Conservation (phyloP, 176 grass and related monocot species). For the Juncus inflexus region DNA sequence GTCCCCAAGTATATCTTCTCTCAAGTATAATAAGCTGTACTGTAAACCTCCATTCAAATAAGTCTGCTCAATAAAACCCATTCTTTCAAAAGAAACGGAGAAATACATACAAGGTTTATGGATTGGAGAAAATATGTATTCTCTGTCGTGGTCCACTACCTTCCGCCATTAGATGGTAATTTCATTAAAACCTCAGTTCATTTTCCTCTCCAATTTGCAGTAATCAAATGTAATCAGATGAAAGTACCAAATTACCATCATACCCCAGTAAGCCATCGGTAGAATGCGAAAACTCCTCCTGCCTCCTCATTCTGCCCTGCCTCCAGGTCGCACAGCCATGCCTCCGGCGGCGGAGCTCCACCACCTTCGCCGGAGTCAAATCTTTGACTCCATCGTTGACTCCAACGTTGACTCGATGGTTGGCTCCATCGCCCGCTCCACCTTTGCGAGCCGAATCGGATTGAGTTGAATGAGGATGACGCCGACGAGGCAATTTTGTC, state of each 20-base stretch:
- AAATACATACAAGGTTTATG: background rate
- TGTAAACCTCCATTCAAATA: background rate
- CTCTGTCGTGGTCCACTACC: background rate
- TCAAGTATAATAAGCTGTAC: background rate
- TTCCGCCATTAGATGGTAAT: background rate
- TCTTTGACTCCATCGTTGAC: conserved; percentile 39
- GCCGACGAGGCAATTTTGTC: conserved; percentile 40
- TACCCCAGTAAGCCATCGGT: conserved; percentile 68
- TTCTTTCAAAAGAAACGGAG: background rate
- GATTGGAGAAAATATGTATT: background rate
- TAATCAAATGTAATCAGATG: background rate
- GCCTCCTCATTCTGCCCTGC: conserved; percentile 35
- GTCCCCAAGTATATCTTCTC: background rate
- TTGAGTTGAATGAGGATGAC: conserved; percentile 66
- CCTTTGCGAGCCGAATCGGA: conserved; percentile 37
- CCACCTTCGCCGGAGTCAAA: conserved; percentile 38
- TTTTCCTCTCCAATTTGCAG: background rate
- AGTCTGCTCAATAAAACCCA: too few species aligned
- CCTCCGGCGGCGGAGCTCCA: conserved; percentile 27
- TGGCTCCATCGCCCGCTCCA: conserved; percentile 64
- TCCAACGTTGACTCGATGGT: conserved; percentile 63
- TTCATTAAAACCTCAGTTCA: background rate
- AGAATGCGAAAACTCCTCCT: conserved; percentile 39
- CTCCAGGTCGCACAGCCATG: conserved; percentile 83
- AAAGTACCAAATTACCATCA: conserved; percentile 28